These are phyloP conservation scores for Quercus robur DNA, from an alignment of 306 rosid genomes.

Conservation along the genomic window DNA sequence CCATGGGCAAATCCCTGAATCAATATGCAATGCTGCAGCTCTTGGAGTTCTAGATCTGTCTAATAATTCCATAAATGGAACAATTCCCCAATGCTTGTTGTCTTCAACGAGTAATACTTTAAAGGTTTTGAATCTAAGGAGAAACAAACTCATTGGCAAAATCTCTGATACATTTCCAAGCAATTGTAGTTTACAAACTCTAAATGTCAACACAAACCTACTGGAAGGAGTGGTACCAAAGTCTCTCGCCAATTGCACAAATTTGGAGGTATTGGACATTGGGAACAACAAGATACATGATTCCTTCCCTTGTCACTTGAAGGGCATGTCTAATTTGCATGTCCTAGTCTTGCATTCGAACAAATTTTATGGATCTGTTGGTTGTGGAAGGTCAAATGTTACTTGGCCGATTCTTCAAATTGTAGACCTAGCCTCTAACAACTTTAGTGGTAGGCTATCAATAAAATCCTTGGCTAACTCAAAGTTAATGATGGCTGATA, in stretches of 20 bases:
- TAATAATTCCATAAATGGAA: slow-evolving; percentile 17
- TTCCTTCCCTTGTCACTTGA: slow-evolving; percentile 10
- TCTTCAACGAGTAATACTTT: not conserved
- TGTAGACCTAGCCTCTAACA: slow-evolving; percentile 20
- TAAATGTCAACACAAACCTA: slow-evolving; percentile 22
- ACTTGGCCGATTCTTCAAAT: slow-evolving; percentile 38
- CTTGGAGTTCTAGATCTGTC: slow-evolving; percentile 35
- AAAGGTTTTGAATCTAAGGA: slow-evolving; percentile 17
- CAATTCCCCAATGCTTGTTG: slow-evolving; percentile 26
- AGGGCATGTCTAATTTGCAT: not conserved
- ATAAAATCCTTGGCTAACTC: fast-evolving
- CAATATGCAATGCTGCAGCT: slow-evolving; percentile 17
- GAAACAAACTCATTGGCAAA: not conserved
- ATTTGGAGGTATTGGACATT: slow-evolving; percentile 31
- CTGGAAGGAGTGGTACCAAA: slow-evolving; percentile 21
- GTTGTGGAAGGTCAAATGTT: not conserved
- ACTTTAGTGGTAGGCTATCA: not conserved
- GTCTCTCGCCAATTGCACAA: slow-evolving; percentile 17
- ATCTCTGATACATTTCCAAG: slow-evolving; percentile 1
- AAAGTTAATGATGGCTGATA: slow-evolving; percentile 2
- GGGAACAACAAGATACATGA: slow-evolving; percentile 25
- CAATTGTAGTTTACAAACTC: slow-evolving; percentile 2
- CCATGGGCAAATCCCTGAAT: not conserved
- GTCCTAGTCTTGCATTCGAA: slow-evolving; percentile 36
- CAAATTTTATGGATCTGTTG: not conserved